Evolutionary conservation across 306 rosid species (phyloP).

Genomic region (Casuarina cunninghamiana): DNA sequence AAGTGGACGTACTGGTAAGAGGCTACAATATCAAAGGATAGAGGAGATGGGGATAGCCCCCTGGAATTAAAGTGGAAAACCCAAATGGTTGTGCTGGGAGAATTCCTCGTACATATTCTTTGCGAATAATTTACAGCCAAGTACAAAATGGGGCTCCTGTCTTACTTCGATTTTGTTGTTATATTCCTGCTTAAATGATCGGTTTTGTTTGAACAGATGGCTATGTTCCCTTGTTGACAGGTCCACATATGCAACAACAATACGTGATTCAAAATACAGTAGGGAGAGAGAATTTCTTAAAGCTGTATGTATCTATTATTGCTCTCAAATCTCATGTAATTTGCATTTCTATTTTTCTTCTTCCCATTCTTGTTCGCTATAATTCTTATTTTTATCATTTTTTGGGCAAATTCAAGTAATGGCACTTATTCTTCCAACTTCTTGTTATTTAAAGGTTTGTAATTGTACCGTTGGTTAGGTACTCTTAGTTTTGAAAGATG

Average conservation of each 20-base stretch:
- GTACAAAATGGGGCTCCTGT: not conserved
- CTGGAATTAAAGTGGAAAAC: not conserved
- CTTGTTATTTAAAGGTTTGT: not conserved
- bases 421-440: not conserved
- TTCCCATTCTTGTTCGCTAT: not conserved
- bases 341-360: not conserved
- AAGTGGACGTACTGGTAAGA: not conserved
- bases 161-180: not conserved
- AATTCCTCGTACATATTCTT: not conserved
- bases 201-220: constrained; percentile 4
- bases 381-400: not conserved
- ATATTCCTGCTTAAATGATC: constrained; percentile 4
- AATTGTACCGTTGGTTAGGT: not conserved
- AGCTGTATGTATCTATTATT: constrained; percentile 59
- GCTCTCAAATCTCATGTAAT: constrained; percentile 10
- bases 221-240: constrained; percentile 38
- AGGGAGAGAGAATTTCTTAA: constrained; percentile 93
- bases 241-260: constrained; percentile 92
- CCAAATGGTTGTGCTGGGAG: not conserved
- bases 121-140: not conserved
- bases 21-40: not conserved
- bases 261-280: constrained; percentile 79
- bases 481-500: constrained; percentile 2
- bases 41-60: not conserved
- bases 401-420: not conserved